A percentile compares a stretch with the other conserved stretches of the same genome.
phyloP scores from a whole-genome alignment of 2,329 filamentous ascomycete species.

The Calonectria pseudoturangicola region DNA sequence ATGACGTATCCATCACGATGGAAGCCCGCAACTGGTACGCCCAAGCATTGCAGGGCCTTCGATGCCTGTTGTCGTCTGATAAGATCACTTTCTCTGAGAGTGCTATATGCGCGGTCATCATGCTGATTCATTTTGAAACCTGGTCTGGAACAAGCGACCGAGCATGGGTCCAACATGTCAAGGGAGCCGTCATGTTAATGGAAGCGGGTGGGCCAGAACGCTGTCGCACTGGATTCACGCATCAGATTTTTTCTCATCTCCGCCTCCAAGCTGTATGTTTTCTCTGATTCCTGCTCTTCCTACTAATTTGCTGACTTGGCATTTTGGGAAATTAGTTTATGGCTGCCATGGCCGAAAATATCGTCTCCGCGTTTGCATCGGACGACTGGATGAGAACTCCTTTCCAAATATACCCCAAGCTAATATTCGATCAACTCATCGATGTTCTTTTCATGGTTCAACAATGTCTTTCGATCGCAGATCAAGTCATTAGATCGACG shows the following conservation, averaged over 20 bases:
- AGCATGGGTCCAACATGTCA: conserved; percentile 39
- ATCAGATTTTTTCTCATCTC: conserved; percentile 39
- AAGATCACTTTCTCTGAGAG: conserved; percentile 16
- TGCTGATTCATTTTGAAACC: conserved; percentile 40
- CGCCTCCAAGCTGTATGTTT: conserved; percentile 35
- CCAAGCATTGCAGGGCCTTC: conserved; percentile 31
- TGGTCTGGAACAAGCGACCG: conserved; percentile 35
- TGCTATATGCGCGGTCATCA: conserved; percentile 20
- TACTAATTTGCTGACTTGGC: not conserved
- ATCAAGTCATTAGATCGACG: not conserved
- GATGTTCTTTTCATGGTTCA: conserved; percentile 35
- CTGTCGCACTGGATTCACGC: conserved; percentile 37
- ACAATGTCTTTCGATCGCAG: conserved; percentile 28
- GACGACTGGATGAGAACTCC: conserved; percentile 36
- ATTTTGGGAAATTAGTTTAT: conserved; percentile 28
- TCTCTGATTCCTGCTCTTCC: fast-evolving
- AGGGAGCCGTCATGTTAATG: conserved; percentile 32
- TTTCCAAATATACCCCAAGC: conserved; percentile 32
- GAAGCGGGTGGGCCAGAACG: conserved; percentile 23
- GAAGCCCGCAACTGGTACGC: conserved; percentile 36
- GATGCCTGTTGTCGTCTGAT: not conserved
- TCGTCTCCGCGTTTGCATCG: conserved; percentile 33
- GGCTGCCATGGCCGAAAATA: conserved; percentile 37
- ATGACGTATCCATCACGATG: conserved; percentile 30
- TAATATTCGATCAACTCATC: conserved; percentile 37